phyloP scores from a whole-genome alignment of 768 basidiomycete genomes.

The Vararia minispora region DNA sequence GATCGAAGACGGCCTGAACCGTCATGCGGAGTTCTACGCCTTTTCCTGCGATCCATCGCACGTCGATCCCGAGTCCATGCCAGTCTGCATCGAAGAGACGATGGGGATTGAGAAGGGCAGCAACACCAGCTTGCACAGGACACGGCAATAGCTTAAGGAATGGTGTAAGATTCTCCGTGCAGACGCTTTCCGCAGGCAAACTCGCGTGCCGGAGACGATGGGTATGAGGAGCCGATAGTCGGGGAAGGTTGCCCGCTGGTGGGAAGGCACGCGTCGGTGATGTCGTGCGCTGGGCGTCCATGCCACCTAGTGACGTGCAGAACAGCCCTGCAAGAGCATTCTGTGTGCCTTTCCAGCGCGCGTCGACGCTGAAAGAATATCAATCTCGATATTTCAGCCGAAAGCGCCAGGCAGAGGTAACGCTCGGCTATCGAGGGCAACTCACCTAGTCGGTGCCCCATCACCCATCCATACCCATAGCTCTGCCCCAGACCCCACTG shows the following conservation, averaged over 20 bases:
- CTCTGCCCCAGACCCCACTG: conserved; percentile 79
- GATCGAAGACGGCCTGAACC: conserved; percentile 72
- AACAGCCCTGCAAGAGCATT: conserved; percentile 90
- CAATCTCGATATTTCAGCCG: not conserved
- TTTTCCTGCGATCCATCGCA: conserved; percentile 37
- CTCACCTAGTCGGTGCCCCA: conserved; percentile 38
- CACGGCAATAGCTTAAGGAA: conserved; percentile 93
- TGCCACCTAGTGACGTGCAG: conserved; percentile 79
- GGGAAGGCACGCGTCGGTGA: conserved; percentile 49
- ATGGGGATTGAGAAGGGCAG: conserved; percentile 75
- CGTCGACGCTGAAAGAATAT: conserved; percentile 40
- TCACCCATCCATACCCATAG: conserved; percentile 91
- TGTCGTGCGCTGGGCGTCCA: conserved; percentile 68
- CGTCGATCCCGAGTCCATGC: conserved; percentile 81
- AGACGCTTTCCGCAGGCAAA: conserved; percentile 79
- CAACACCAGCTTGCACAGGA: conserved; percentile 79
- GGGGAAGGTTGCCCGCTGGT: conserved; percentile 47
- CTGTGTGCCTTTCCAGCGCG: conserved; percentile 75
- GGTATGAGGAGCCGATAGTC: conserved; percentile 31
- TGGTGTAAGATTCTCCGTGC: conserved; percentile 94
- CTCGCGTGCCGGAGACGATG: conserved; percentile 58
- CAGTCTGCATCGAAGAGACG: conserved; percentile 82
- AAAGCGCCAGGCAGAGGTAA: conserved; percentile 3
- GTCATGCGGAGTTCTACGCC: conserved; percentile 58
- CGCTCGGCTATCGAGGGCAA: conserved; percentile 3